Base-by-base conservation (phyloP, 1,284 basidiomycete species). In the Cryptococcus floricola region DNA sequence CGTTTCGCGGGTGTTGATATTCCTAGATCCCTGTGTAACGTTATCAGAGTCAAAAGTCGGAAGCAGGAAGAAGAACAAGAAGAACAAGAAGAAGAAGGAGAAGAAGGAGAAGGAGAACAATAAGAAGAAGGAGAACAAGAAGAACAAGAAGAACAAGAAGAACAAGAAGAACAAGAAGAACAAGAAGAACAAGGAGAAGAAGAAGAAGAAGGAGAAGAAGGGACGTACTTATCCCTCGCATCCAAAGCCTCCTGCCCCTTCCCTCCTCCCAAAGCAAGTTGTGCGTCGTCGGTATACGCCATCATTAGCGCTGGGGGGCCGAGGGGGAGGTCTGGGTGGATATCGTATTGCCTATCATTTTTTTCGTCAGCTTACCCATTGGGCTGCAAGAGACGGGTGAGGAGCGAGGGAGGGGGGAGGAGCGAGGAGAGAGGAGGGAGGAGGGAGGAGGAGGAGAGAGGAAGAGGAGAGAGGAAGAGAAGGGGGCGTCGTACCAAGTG, bases 241-340 rank as follows among this genome's bases (percentile, higher is more conserved):
- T 66, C 61, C 46, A 81, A 49, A 72, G 45, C n/a, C 66, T 70
- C 23, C 72, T 54, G 25, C 72, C 72, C 18, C 31, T 34, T 34
- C 31, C 31, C 31, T 8, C 31, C 31, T 6, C 31, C 31, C 7
- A 34, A 10, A 8, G 31, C 6, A 34, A 78, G 66, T 38, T 80
- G 76, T 6, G 71, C 71, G 50, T 80, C 77, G 1, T 53, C 63
- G 2, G 80, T 80, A 60, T 77, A 79, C 8, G 77, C 69, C 75
- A 80, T 77, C 81, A 81, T 81, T 46, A 83, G 71, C 51, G 76
- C 70, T 2, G 81, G 81, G 4, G 76, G 80, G 14, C 81, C 82
- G 37, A 84, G 70, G 2, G 82, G 82, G 3, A 83, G 63, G 38
- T 81, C 76, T 0, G 81, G 79, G 51, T 76, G 53, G 14, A 69